These are phyloP conservation scores for Diaporthe longicolla DNA, from an alignment of 2,329 filamentous ascomycete genomes.

Conservation along the genomic window DNA sequence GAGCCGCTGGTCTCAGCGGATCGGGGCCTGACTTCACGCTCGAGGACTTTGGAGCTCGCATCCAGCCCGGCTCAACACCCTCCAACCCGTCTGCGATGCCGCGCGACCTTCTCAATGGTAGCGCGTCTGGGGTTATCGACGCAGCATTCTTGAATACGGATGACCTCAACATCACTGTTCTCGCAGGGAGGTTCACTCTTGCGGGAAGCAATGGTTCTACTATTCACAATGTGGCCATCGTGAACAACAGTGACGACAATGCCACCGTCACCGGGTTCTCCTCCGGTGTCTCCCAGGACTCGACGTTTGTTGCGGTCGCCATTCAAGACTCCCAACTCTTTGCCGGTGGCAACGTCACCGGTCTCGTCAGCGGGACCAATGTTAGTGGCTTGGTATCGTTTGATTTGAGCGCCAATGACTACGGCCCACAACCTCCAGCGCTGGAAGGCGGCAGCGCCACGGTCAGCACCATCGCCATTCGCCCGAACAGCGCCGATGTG, in stretches of 20 bases:
- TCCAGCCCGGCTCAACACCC: constrained; percentile 56
- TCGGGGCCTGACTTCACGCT: constrained; percentile 45
- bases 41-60: constrained; percentile 42
- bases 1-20: constrained; percentile 75
- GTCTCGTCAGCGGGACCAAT: constrained; percentile 72
- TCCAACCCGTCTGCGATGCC: constrained; percentile 57
- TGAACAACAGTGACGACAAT: constrained; percentile 80
- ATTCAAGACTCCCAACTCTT: constrained; percentile 79
- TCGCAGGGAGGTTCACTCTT: constrained; percentile 89
- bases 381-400: constrained; percentile 86
- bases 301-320: constrained; percentile 81
- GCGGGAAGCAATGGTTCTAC: constrained; percentile 76
- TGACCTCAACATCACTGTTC: constrained; percentile 83
- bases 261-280: constrained; percentile 76
- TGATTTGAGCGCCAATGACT: constrained; percentile 76
- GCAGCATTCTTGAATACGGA: constrained; percentile 82
- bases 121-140: constrained; percentile 78
- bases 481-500: constrained; percentile 79
- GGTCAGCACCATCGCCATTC: constrained; percentile 82
- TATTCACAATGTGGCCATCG: constrained; percentile 84
- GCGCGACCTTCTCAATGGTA: constrained; percentile 59
- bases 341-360: constrained; percentile 85
- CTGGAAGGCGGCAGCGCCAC: constrained; percentile 78
- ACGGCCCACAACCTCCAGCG: constrained; percentile 80
- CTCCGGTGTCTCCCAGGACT: constrained; percentile 76